Percentiles rank a stretch among this genome's conserved stretches.
Evolutionary conservation across 2,329 filamentous ascomycete species (phyloP).

Genomic region (Passalora sequoiae): DNA sequence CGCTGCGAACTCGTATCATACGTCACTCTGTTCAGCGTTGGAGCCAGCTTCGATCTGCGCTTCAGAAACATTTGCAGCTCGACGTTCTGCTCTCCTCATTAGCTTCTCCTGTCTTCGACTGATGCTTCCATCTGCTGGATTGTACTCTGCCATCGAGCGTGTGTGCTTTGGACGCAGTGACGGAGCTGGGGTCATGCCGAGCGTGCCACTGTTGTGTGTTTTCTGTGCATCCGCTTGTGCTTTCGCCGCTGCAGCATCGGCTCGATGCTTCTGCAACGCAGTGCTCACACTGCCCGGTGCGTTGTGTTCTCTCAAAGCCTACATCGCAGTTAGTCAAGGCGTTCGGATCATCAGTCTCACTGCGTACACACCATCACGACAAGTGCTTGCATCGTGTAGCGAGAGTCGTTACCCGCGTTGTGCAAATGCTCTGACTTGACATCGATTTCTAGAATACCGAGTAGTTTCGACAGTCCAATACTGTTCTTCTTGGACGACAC

Average conservation of each 20-base stretch:
- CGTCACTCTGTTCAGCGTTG: no score
- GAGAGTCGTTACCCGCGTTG: conserved; percentile 20
- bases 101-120: background rate
- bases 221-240: background rate
- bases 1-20: no score
- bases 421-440: conserved; percentile 16
- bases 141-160: background rate
- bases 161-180: background rate
- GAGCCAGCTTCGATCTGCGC: background rate
- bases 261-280: background rate
- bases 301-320: conserved; percentile 2
- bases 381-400: conserved; percentile 17
- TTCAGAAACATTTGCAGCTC: background rate
- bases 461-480: conserved; percentile 51
- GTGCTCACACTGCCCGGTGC: background rate
- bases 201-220: background rate
- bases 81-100: background rate
- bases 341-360: background rate
- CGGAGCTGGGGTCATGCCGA: background rate
- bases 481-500: conserved; percentile 52
- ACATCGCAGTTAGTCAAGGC: background rate
- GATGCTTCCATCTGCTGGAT: background rate
- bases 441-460: conserved; percentile 55
- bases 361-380: background rate
- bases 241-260: background rate